Conservation (phyloP, 106 monocot species). For the Phalaenopsis aphrodite region DNA sequence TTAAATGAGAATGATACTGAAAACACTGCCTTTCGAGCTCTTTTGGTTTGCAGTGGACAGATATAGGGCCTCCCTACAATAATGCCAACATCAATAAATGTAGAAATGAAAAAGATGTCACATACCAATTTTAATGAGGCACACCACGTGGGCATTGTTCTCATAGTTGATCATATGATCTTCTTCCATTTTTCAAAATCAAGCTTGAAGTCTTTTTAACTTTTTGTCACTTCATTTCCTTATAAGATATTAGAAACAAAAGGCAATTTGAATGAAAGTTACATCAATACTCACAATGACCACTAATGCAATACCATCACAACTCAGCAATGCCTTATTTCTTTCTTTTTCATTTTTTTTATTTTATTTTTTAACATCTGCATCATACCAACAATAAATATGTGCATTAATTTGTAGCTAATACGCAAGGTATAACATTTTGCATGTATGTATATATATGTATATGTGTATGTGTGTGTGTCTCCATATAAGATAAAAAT, state of each 20-base stretch:
- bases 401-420: no score
- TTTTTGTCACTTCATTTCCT: neutral
- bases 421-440: no score
- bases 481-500: no score
- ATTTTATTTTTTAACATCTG: no score
- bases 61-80: conserved; percentile 4
- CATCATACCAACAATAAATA: no score
- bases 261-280: neutral
- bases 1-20: neutral
- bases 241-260: neutral
- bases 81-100: conserved; percentile 1
- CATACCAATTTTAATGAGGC: neutral
- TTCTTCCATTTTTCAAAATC: neutral
- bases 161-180: neutral
- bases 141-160: conserved; percentile 5
- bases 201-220: neutral
- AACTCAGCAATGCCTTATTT: no score
- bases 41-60: neutral
- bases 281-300: neutral
- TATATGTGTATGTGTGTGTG: no score
- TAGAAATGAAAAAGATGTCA: neutral
- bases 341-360: no score
- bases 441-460: no score
- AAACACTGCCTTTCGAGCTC: neutral
- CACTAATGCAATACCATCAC: no score